Evolutionary conservation across 2,329 filamentous ascomycete species (phyloP), one percentile per base, ranked within the genome.

Genomic region (Fonsecaea erecta): DNA sequence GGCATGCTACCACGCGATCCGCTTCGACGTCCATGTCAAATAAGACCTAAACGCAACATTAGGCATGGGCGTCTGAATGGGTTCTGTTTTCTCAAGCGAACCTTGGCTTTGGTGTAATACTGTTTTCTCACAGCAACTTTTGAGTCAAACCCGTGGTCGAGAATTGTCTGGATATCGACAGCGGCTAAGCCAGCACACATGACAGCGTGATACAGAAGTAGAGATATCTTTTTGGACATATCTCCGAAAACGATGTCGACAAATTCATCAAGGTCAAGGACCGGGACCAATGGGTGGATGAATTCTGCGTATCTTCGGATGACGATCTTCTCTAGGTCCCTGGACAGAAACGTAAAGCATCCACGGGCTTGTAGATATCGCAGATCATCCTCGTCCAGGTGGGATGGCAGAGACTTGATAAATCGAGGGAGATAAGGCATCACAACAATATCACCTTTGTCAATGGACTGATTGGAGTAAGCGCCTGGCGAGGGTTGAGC

Each of bases 61-160:
- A 52, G 58, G n/a, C 11, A 43, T 21, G 9, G 3, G 2, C 4
- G n/a, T 43, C 14, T 28, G 18, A 28, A 21, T 30, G 24, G 48
- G 24, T 32, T 14, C n/a, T 35, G 18, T 11, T 32, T 9, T 62
- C 12, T 3, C 34, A n/a, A 18, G 34, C 60, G 24, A 40, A 63
- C 61, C 62, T 64, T 64, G 30, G 62, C 54, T 58, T 60, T 64
- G 48, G 43, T 30, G 35, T 64, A 64, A 24, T 18, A 59, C 26
- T 46, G 16, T 30, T 60, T 59, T 26, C 62, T 52, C n/a, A 55
- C 62, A 32, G 54, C 54, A 18, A 46, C 21, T 40, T 64, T 64
- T 8, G 54, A 59, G 6, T 52, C 55, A 24, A 52, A 64, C 24
- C 62, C 62, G 30, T 64, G 52, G 18, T 60, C 24, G 14, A 32